phyloP scores from a whole-genome alignment of 1,139 yeast genomes.

The Nakaseomyces nivariensis region DNA sequence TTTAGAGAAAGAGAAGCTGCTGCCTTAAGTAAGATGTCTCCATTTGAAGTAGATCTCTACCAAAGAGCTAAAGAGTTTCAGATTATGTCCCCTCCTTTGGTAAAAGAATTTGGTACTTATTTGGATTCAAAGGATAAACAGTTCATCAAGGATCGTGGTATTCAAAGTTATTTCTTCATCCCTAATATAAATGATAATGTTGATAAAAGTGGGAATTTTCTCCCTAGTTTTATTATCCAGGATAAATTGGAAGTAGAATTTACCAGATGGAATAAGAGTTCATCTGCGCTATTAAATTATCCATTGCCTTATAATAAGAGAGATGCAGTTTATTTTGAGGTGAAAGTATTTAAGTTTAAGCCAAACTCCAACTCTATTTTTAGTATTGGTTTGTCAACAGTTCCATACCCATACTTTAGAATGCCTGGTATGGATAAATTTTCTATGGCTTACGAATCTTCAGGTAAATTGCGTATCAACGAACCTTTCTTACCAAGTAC shows the following conservation, averaged over 20 bases:
- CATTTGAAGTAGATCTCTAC: conserved; percentile 31
- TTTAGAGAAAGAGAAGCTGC: conserved; percentile 26
- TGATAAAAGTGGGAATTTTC: conserved; percentile 29
- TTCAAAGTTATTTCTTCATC: conserved; percentile 37
- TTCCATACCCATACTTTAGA: conserved; percentile 83
- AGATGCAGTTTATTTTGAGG: conserved; percentile 64
- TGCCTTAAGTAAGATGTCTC: conserved; percentile 30
- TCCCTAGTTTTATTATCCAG: conserved; percentile 39
- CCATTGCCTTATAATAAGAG: conserved; percentile 55
- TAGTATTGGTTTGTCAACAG: conserved; percentile 72
- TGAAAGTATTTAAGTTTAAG: conserved; percentile 46
- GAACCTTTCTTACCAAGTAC: conserved; percentile 70
- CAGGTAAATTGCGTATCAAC: conserved; percentile 72
- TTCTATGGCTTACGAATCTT: conserved; percentile 80
- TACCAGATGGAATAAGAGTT: conserved; percentile 30
- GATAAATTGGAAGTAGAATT: conserved; percentile 57
- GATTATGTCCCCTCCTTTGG: conserved; percentile 32
- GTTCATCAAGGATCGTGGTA: conserved; percentile 40
- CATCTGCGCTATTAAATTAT: conserved; percentile 46
- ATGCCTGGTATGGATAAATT: conserved; percentile 76
- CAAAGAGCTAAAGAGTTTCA: conserved; percentile 33
- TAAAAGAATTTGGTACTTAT: conserved; percentile 34
- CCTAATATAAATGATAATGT: conserved; percentile 33
- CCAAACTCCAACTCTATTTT: conserved; percentile 35
- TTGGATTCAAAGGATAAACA: conserved; percentile 31